Conservation (phyloP, 805 yeast species). For the Suhomyces sp. region DNA sequence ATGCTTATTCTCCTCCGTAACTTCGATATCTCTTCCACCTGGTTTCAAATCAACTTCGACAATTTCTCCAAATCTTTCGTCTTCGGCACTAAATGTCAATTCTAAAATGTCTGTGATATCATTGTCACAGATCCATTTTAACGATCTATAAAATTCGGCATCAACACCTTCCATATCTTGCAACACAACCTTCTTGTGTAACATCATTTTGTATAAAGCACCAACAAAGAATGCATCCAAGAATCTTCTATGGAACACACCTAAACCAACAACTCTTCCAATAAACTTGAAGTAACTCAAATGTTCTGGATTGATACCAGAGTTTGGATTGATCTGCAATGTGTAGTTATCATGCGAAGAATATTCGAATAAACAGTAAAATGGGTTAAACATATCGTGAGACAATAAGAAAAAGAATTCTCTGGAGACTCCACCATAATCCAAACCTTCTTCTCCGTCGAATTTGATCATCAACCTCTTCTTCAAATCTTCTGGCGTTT, state of each 20-base stretch:
- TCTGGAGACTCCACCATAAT: conserved; percentile 98
- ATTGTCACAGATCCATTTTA: conserved; percentile 94
- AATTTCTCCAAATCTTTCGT: conserved; percentile 92
- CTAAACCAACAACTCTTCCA: conserved; percentile 97
- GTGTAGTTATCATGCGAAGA: conserved; percentile 98
- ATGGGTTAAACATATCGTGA: conserved; percentile 98
- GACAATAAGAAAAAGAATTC: conserved; percentile 95
- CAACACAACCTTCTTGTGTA: conserved; percentile 88
- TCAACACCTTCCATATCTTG: conserved; percentile 99
- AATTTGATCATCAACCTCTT: conserved; percentile 97
- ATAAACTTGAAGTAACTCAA: conserved; percentile 96
- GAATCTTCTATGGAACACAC: conserved; percentile 97
- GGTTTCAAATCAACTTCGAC: conserved; percentile 88
- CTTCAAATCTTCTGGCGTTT: conserved; percentile 96
- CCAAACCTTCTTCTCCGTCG: conserved; percentile 99
- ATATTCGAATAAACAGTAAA: conserved; percentile 94
- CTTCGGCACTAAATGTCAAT: conserved; percentile 84
- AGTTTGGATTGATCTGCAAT: conserved; percentile 94
- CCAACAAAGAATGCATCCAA: conserved; percentile 98
- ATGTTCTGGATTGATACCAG: conserved; percentile 97
- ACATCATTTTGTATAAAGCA: conserved; percentile 96
- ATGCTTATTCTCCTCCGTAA: conserved; percentile 89
- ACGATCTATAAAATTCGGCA: conserved; percentile 90
- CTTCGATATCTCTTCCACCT: conserved; percentile 84
- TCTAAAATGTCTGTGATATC: conserved; percentile 83